These are phyloP conservation scores for Epithemia pelagica DNA, from an alignment of 108 stramenopile genomes.

Conservation along the genomic window DNA sequence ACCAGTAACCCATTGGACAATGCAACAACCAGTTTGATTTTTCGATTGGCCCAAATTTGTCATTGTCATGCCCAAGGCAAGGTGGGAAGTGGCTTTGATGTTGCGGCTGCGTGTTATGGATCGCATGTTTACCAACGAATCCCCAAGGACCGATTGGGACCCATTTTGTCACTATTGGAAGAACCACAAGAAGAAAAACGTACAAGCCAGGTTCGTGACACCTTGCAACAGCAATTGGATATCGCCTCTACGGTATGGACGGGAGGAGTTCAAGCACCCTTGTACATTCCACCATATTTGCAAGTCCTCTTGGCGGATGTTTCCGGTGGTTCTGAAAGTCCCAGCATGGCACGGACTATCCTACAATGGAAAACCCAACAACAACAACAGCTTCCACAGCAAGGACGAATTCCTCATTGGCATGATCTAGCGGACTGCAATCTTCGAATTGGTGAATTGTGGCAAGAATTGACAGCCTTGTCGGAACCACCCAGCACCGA, in stretches of 20 bases:
- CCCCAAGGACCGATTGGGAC: slow-evolving; percentile 45
- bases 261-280: slow-evolving; percentile 40
- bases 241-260: slow-evolving; percentile 39
- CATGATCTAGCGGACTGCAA: slow-evolving; percentile 57
- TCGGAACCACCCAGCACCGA: neutral
- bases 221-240: neutral
- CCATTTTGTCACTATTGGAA: slow-evolving; percentile 50
- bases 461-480: slow-evolving; percentile 24
- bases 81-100: slow-evolving; percentile 96
- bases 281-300: slow-evolving; percentile 61
- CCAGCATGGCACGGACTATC: slow-evolving; percentile 88
- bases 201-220: slow-evolving; percentile 2
- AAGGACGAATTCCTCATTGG: slow-evolving; percentile 63
- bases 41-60: slow-evolving; percentile 88
- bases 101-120: slow-evolving; percentile 84
- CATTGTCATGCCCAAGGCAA: slow-evolving; percentile 95
- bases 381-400: slow-evolving; percentile 40
- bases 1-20: neutral
- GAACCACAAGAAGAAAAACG: slow-evolving; percentile 14
- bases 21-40: slow-evolving; percentile 30
- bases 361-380: slow-evolving; percentile 65
- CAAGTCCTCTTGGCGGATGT: slow-evolving; percentile 90
- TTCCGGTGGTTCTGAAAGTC: slow-evolving; percentile 90
- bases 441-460: slow-evolving; percentile 40
- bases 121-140: slow-evolving; percentile 86